phyloP scores from a whole-genome alignment of 1,139 yeast genomes.

The Barnettozyma hawaiiensis region DNA sequence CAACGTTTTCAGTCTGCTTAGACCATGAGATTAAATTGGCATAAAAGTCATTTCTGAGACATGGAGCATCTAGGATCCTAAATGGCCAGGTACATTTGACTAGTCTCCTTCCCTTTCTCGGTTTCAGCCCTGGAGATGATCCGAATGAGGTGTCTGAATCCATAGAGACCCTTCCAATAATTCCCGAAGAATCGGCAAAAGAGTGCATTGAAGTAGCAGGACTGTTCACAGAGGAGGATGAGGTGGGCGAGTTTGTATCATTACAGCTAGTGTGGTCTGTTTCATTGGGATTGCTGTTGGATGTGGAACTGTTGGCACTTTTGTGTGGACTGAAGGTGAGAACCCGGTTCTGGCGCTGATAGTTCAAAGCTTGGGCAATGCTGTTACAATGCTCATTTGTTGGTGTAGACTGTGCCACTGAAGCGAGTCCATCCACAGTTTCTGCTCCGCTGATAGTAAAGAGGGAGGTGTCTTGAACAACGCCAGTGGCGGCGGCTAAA shows the following conservation, averaged over 20 bases:
- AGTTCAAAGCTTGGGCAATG: conserved; percentile 47
- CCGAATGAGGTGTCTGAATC: conserved; percentile 18
- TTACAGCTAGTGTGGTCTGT: conserved; percentile 13
- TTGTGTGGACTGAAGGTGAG: conserved; percentile 30
- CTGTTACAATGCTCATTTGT: not conserved
- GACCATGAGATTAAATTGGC: conserved; percentile 79
- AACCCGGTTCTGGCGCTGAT: conserved; percentile 32
- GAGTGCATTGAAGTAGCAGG: conserved; percentile 8
- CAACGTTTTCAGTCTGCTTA: conserved; percentile 42
- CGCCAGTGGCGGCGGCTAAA: conserved; percentile 17
- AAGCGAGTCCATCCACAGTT: conserved; percentile 15
- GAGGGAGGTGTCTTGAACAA: conserved; percentile 13
- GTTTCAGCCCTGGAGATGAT: conserved; percentile 6
- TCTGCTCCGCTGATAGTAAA: conserved; percentile 17
- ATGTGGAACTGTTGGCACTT: not conserved
- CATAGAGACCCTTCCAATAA: conserved; percentile 7
- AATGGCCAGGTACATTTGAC: conserved; percentile 31
- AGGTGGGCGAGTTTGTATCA: conserved; percentile 18
- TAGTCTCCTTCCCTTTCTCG: conserved; percentile 4
- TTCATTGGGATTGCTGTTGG: not conserved
- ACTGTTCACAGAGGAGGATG: conserved; percentile 8
- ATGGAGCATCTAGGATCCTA: conserved; percentile 66
- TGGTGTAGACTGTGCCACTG: not conserved
- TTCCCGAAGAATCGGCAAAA: conserved; percentile 8
- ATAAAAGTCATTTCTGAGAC: conserved; percentile 74